These are phyloP conservation scores for Bromus sterilis DNA, from an alignment of 176 grass and related monocot genomes.

Conservation along the genomic window DNA sequence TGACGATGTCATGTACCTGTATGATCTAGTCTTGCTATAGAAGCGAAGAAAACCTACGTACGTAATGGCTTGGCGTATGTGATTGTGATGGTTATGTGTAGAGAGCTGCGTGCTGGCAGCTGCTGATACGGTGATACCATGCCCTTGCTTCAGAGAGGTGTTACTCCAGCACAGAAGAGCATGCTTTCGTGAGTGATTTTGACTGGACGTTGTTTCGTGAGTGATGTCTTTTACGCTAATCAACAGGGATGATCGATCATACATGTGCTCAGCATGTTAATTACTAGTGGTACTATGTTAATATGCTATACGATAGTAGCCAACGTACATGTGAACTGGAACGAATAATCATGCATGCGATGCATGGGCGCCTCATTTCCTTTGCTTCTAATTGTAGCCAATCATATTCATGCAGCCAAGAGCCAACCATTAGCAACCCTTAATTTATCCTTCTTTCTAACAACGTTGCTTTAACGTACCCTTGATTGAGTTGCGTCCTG, in stretches of 20 bases:
- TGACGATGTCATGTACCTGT: too few relatives aligned
- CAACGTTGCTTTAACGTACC: neutral
- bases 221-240: neutral
- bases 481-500: slow-evolving; percentile 31
- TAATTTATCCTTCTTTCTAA: neutral
- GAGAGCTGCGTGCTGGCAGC: too few relatives aligned
- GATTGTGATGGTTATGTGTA: too few relatives aligned
- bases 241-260: neutral
- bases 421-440: neutral
- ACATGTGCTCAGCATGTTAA: neutral
- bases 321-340: neutral
- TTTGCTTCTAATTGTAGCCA: neutral
- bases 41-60: too few relatives aligned
- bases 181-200: too few relatives aligned
- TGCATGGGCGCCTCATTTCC: neutral
- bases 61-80: too few relatives aligned
- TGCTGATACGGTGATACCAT: too few relatives aligned
- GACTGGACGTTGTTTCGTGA: neutral
- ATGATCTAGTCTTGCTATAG: too few relatives aligned
- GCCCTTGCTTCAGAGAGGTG: too few relatives aligned
- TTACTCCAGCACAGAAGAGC: too few relatives aligned
- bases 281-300: neutral
- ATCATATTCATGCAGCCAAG: neutral
- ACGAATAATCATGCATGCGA: neutral
- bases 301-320: neutral